Evolutionary conservation across 2,329 filamentous ascomycete genomes (phyloP), one percentile per base, ranked within the genome.

Genomic region (Paecilomyces fulvus): DNA sequence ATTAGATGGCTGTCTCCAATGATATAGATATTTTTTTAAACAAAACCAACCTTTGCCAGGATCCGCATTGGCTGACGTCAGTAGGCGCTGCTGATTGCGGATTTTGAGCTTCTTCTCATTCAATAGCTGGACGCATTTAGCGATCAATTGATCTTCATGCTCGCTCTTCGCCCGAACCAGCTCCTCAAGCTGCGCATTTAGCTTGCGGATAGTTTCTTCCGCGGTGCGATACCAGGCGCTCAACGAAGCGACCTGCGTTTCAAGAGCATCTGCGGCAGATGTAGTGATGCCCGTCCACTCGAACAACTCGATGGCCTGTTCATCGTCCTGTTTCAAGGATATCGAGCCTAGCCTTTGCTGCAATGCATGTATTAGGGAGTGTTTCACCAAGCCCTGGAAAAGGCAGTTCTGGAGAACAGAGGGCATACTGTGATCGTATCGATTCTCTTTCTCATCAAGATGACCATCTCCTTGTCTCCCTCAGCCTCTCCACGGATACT

Each of bases 81-180:
- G 65, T 5, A 85, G 67, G 21, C 82, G 76, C 63, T 83, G 81
- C 66, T 84, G 82, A 62, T 84, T 83, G 52, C 83, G 72, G 52
- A 86, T 85, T 65, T 86, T 86, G 5, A 82, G 73, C 70, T 86
- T 86, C 70, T 86, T 86, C 59, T 80, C 78, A 57, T 86, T 86
- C 8, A 86, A 70, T 23, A 86, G 63, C 51, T 78, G 75, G 54
- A 76, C 76, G 59, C 84, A 85, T 64, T 83, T 83, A 55, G 75
- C 73, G n/a, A 86, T 67, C 60, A 86, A 69, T 50, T 79, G 76
- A 17, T 78, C 74, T 60, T 86, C 83, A 58, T 85, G 78, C 53
- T 80, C 77, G 59, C 72, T 71, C 63, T 85, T 86, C 1, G 79
- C 77, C 57, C 73, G 71, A 58, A 82, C 75, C n/a, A 86, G 75